Percentiles rank a stretch among this genome's conserved stretches.
phyloP scores from a whole-genome alignment of 2,329 filamentous ascomycete species.

The Penicillium italicum region DNA sequence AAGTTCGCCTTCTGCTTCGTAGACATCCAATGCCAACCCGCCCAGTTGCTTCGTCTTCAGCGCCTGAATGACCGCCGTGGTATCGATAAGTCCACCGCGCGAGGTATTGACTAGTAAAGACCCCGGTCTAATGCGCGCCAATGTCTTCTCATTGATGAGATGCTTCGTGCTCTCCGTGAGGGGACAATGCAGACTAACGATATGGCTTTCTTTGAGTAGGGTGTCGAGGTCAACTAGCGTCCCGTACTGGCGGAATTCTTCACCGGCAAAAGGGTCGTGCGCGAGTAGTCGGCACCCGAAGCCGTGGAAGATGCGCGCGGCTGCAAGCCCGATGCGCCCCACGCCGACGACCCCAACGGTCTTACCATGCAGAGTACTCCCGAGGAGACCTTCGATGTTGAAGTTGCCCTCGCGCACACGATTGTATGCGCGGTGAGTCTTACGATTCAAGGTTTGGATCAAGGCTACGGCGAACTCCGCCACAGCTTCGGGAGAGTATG shows the following conservation, averaged over 20 bases:
- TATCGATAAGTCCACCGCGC: slow-evolving; percentile 62
- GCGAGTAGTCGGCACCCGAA: slow-evolving; percentile 63
- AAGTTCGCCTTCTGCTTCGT: slow-evolving; percentile 58
- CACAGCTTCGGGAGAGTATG: slow-evolving; percentile 66
- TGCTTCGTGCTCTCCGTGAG: slow-evolving; percentile 58
- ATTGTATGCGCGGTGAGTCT: slow-evolving; percentile 65
- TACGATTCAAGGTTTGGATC: slow-evolving; percentile 64
- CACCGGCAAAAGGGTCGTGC: slow-evolving; percentile 55
- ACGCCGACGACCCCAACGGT: slow-evolving; percentile 65
- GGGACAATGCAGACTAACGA: slow-evolving; percentile 65
- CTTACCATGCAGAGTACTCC: slow-evolving; percentile 59
- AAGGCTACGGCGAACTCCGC: slow-evolving; percentile 67
- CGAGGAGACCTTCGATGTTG: slow-evolving; percentile 57
- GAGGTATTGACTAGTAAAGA: slow-evolving; percentile 64
- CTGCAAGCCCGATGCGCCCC: slow-evolving; percentile 61
- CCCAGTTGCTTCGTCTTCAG: slow-evolving; percentile 60
- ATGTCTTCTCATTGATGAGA: slow-evolving; percentile 55
- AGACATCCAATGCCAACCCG: slow-evolving; percentile 64
- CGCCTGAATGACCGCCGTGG: slow-evolving; percentile 56
- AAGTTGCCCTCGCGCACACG: slow-evolving; percentile 68
- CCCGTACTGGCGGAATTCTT: slow-evolving; percentile 50
- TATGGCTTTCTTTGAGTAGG: slow-evolving; percentile 56
- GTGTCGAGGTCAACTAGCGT: slow-evolving; percentile 53
- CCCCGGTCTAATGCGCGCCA: slow-evolving; percentile 56
- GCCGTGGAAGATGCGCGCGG: slow-evolving; percentile 60